A percentile compares a stretch with the other conserved stretches of the same genome.
Evolutionary conservation across 2,329 filamentous ascomycete species (phyloP).

Genomic region (Claviceps purpurea): DNA sequence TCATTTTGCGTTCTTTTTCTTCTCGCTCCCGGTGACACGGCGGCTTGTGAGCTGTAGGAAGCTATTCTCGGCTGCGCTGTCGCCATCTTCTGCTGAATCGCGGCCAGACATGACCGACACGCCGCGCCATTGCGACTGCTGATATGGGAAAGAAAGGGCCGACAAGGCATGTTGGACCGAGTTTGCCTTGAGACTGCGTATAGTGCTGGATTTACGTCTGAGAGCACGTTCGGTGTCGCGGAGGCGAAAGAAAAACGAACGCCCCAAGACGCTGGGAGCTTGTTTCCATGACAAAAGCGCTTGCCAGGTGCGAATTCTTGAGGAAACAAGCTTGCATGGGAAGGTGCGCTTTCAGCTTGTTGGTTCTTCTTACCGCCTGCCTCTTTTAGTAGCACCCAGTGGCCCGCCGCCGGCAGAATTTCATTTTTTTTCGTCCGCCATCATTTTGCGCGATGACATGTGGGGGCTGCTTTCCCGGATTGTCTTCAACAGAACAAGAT

Average conservation of each 20-base stretch:
- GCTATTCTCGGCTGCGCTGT: conserved; percentile 16
- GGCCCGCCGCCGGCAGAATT: conserved; percentile 20
- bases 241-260: background rate
- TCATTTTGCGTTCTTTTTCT: conserved; percentile 5
- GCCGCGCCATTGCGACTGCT: conserved; percentile 21
- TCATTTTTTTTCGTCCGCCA: conserved; percentile 12
- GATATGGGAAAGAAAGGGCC: conserved; percentile 22
- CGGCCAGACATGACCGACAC: conserved; percentile 24
- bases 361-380: conserved; percentile 19
- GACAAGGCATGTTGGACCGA: conserved; percentile 20
- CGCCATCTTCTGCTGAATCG: conserved; percentile 15
- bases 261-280: too few relatives aligned
- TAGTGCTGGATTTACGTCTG: background rate
- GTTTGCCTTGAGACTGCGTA: background rate
- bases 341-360: too few relatives aligned
- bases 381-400: background rate
- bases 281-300: too few relatives aligned
- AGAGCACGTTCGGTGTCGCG: background rate
- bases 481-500: background rate
- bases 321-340: too few relatives aligned
- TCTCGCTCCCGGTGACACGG: conserved; percentile 9
- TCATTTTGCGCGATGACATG: background rate
- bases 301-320: too few relatives aligned
- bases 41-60: conserved; percentile 20
- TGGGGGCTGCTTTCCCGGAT: background rate